Base-by-base conservation (phyloP, 441 rosid genomes). In the Capsella rubella region DNA sequence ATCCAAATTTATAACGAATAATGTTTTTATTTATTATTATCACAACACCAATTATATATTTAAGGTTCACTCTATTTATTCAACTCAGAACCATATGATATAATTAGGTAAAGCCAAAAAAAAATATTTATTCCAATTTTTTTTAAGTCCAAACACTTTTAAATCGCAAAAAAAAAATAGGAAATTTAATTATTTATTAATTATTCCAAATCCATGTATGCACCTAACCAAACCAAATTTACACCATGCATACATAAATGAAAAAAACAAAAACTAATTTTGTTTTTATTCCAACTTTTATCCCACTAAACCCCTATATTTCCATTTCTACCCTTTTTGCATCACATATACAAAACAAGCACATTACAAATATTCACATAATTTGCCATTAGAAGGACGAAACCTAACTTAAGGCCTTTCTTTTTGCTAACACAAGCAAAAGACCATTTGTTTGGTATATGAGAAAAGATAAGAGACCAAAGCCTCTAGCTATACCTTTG, bases 311-410 rank as follows among this genome's bases (percentile, higher is more conserved):
- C 16, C 64, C 59, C 60, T 53, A 78, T 72, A 72, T 72, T 72
- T 40, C 81, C 73, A 6, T 67, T 61, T 61, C 74, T 72, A 78
- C 73, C 65, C 66, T 61, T 78, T 67, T 67, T 72, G 58, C 73
- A 72, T 68, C 78, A 72, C 80, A 66, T 45, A 72, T 78, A 78
- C 80, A 77, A 69, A 1, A 78, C 80, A 77, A 76, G 3, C 59
- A 69, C 65, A 63, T 62, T 47, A 77, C 62, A 39, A 21, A 60
- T 77, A 72, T 77, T 71, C 73, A 77, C 76, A 76, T 16, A 71
- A 54, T 39, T 37, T 71, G 25, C 11, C 72, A 76, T 70, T 47
- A 55, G 71, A 39, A 70, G 32, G 34, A 37, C 67, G 15, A 58
- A 57, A 59, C 73, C 73, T 59, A 77, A 32, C 68, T 71, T 58